Evolutionary conservation across 345 rosid genomes (phyloP).

Genomic region (Melaleuca alternifolia): DNA sequence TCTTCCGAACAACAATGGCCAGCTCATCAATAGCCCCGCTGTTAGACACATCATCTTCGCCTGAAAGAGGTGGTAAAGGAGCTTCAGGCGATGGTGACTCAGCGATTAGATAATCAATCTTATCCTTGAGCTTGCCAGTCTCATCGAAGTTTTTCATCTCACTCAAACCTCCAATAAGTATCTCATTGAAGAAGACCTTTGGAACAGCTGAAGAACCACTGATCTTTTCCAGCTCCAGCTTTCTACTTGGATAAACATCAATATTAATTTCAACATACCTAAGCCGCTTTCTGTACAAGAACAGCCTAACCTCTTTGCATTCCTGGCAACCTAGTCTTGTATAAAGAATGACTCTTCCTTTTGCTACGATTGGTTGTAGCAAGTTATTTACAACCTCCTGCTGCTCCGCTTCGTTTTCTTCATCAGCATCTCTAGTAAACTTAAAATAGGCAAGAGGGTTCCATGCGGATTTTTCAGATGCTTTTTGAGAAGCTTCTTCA

Average conservation of each 20-base stretch:
- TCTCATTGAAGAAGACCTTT: conserved; percentile 61
- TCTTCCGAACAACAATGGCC: conserved; percentile 61
- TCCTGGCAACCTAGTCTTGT: conserved; percentile 65
- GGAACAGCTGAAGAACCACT: conserved; percentile 64
- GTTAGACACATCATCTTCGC: conserved; percentile 66
- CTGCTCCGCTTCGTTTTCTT: conserved; percentile 16
- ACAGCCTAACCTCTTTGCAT: conserved; percentile 46
- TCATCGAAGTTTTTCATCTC: conserved; percentile 53
- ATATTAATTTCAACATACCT: conserved; percentile 69
- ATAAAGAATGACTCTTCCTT: conserved; percentile 64
- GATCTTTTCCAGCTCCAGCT: conserved; percentile 55
- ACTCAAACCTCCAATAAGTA: conserved; percentile 49
- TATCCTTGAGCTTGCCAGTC: conserved; percentile 61
- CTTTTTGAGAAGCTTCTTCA: conserved; percentile 20
- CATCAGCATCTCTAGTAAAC: conserved; percentile 33
- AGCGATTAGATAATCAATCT: conserved; percentile 40
- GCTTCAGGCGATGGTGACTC: conserved; percentile 53
- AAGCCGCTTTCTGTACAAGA: conserved; percentile 50
- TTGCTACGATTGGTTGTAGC: conserved; percentile 30
- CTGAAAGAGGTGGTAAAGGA: conserved; percentile 80
- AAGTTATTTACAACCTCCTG: conserved; percentile 14
- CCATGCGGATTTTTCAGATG: conserved; percentile 40
- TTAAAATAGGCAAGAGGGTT: conserved; percentile 54
- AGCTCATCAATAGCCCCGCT: conserved; percentile 67
- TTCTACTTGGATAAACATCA: conserved; percentile 69